Conservation (phyloP, 2,329 filamentous ascomycete genomes). For the Neoascochyta sp. region DNA sequence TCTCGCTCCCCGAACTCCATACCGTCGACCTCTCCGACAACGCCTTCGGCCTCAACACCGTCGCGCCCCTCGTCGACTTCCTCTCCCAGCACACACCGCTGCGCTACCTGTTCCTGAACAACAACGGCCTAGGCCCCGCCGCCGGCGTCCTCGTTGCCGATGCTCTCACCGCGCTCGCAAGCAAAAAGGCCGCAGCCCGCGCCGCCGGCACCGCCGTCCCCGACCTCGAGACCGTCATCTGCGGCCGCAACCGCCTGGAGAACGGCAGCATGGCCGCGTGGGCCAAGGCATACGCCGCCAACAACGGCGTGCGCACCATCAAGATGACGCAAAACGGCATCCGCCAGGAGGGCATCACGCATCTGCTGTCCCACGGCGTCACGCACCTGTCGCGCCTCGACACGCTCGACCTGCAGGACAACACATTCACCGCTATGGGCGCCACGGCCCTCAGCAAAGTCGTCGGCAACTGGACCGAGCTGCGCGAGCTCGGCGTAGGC, state of each 20-base stretch:
- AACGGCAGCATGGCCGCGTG: constrained; percentile 95
- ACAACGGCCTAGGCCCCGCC: constrained; percentile 92
- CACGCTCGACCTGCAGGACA: constrained; percentile 90
- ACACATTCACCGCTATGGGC: constrained; percentile 84
- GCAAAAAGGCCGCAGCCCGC: constrained; percentile 75
- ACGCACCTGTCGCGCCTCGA: constrained; percentile 64
- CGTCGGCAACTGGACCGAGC: constrained; percentile 66
- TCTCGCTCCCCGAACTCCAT: constrained; percentile 79
- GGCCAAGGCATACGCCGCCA: constrained; percentile 81
- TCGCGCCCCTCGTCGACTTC: constrained; percentile 89
- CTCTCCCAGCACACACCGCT: constrained; percentile 83
- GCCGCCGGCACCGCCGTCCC: constrained; percentile 70
- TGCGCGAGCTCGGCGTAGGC: constrained; percentile 81
- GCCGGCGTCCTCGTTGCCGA: constrained; percentile 87
- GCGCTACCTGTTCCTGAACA: constrained; percentile 93
- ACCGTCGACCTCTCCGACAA: constrained; percentile 97
- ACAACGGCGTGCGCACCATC: constrained; percentile 74
- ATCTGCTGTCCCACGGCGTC: constrained; percentile 75
- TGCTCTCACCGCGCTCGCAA: constrained; percentile 76
- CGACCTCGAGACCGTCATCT: constrained; percentile 91
- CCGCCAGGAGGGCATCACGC: constrained; percentile 83
- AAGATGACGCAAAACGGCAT: constrained; percentile 99
- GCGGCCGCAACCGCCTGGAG: constrained; percentile 91
- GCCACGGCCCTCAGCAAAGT: constrained; percentile 74
- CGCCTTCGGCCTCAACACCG: constrained; percentile 92